Evolutionary conservation across 106 monocot genomes (phyloP).

Genomic region (Apostasia shenzhenica): DNA sequence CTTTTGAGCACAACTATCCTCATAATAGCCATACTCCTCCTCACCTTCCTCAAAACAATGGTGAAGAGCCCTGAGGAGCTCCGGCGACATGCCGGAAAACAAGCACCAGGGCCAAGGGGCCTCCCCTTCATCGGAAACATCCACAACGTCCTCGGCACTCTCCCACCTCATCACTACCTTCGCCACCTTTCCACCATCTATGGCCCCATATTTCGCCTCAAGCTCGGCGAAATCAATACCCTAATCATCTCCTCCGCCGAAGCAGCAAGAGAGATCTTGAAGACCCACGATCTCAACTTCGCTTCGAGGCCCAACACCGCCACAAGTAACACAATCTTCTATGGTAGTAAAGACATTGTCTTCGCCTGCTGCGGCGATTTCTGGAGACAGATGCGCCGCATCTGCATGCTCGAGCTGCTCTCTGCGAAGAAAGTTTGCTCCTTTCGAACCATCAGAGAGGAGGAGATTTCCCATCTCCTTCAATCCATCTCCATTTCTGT

Average conservation of each 20-base stretch:
- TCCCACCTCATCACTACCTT: not conserved
- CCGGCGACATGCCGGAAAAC: too few relatives aligned
- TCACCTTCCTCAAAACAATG: too few relatives aligned
- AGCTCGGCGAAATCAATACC: slow-evolving; percentile 11
- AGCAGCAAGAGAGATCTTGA: slow-evolving; percentile 1
- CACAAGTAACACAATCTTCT: not conserved
- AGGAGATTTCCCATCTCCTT: slow-evolving; percentile 1
- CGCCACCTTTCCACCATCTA: not conserved
- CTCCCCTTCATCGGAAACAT: slow-evolving; percentile 24
- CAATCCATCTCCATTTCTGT: not conserved
- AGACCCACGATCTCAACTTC: slow-evolving; percentile 9
- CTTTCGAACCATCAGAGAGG: slow-evolving; percentile 2
- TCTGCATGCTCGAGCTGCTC: slow-evolving; percentile 13
- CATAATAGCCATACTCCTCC: too few relatives aligned
- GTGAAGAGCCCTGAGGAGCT: too few relatives aligned
- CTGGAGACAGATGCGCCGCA: slow-evolving; percentile 4
- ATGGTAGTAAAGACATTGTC: not conserved
- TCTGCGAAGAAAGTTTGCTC: slow-evolving; percentile 1
- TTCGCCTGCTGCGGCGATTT: slow-evolving; percentile 1
- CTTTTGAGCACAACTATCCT: too few relatives aligned
- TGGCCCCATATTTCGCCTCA: slow-evolving; percentile 20
- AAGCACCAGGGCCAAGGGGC: slow-evolving; percentile 15
- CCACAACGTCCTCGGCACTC: slow-evolving; percentile 8
- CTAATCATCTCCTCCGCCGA: slow-evolving; percentile 13
- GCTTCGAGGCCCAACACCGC: not conserved